Evolutionary conservation across 306 rosid genomes (phyloP).

Genomic region (Dryas octopetala): DNA sequence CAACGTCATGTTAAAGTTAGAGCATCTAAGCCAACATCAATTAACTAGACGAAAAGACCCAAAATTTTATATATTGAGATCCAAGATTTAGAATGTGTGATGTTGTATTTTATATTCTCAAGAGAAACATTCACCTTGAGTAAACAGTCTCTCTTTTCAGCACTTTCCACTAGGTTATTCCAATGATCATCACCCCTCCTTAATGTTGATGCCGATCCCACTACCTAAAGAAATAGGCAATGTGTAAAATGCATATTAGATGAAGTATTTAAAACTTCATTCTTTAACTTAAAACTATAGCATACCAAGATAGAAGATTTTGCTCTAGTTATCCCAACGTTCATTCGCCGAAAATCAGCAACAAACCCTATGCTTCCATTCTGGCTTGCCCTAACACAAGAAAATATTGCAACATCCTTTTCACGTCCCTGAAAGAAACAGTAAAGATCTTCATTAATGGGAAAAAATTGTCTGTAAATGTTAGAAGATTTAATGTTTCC

Average conservation of each 20-base stretch:
- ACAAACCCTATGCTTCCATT: slow-evolving; percentile 72
- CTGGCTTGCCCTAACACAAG: slow-evolving; percentile 87
- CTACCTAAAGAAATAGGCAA: slow-evolving; percentile 53
- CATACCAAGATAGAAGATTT: slow-evolving; percentile 85
- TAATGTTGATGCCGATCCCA: slow-evolving; percentile 87
- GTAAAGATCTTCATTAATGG: not conserved
- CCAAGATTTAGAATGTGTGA: not conserved
- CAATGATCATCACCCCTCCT: slow-evolving; percentile 60
- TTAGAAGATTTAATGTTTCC: too few species aligned
- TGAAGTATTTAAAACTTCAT: slow-evolving; percentile 9
- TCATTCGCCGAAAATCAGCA: slow-evolving; percentile 78
- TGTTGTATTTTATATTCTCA: not conserved
- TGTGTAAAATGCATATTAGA: slow-evolving; percentile 3
- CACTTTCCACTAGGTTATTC: slow-evolving; percentile 82
- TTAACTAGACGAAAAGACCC: too few species aligned
- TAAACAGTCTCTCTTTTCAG: slow-evolving; percentile 57
- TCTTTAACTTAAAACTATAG: slow-evolving; percentile 21
- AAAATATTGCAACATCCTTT: slow-evolving; percentile 84
- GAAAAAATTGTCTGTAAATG: too few species aligned
- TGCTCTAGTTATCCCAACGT: slow-evolving; percentile 94
- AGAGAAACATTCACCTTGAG: slow-evolving; percentile 53
- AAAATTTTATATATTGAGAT: not conserved
- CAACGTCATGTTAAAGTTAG: too few species aligned
- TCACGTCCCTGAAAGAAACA: slow-evolving; percentile 73
- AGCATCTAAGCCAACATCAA: too few species aligned